These are phyloP conservation scores for Ogataea allantospora DNA, from an alignment of 805 yeast genomes.

Conservation along the genomic window DNA sequence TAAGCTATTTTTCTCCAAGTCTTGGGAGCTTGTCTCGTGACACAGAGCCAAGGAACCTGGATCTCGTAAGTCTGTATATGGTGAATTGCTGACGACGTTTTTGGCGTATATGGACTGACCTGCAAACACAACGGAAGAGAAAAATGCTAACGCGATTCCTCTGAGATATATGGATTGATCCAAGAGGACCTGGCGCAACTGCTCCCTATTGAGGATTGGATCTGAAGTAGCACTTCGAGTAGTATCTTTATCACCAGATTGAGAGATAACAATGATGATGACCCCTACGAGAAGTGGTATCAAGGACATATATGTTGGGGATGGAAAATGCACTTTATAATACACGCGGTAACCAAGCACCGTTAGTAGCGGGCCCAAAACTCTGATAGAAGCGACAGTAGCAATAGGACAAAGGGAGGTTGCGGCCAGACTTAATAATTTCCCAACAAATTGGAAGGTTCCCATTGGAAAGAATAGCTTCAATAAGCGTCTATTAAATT, in stretches of 20 bases:
- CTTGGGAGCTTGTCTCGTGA: conserved; percentile 2
- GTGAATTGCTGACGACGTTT: conserved; percentile 56
- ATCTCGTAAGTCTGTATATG: conserved; percentile 5
- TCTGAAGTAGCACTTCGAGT: conserved; percentile 14
- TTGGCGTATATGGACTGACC: conserved; percentile 86
- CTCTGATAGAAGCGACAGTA: conserved; percentile 68
- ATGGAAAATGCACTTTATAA: conserved; percentile 50
- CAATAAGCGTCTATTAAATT: conserved; percentile 39
- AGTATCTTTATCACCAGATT: conserved; percentile 21
- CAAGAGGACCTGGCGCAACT: conserved; percentile 4
- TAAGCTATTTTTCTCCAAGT: conserved; percentile 10
- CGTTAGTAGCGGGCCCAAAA: conserved; percentile 61
- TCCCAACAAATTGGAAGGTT: conserved; percentile 63
- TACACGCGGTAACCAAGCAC: conserved; percentile 53
- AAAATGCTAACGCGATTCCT: conserved; percentile 68
- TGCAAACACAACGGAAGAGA: conserved; percentile 74
- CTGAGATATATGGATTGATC: conserved; percentile 37
- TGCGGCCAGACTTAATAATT: conserved; percentile 60
- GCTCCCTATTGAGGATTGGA: conserved; percentile 14
- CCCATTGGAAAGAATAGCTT: conserved; percentile 61
- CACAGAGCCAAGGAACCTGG: conserved; percentile 20
- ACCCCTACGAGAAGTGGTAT: conserved; percentile 55
- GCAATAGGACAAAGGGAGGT: conserved; percentile 66
- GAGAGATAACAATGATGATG: conserved; percentile 43
- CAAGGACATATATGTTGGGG: conserved; percentile 49